phyloP scores from a whole-genome alignment of 2,329 filamentous ascomycete genomes.

The Diaporthe sp. region DNA sequence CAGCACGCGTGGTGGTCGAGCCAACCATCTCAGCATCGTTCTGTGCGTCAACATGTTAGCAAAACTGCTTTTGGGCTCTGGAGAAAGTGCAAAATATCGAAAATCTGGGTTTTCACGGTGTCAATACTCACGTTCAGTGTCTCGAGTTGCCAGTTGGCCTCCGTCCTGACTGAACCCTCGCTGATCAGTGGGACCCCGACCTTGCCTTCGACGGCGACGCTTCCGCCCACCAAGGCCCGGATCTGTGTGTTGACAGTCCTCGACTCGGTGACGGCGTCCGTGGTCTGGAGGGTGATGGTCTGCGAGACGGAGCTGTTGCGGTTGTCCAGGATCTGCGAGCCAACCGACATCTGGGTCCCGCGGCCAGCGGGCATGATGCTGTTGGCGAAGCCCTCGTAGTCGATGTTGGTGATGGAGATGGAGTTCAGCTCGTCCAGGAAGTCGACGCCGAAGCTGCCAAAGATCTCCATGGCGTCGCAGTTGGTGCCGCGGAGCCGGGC shows the following conservation, averaged over 20 bases:
- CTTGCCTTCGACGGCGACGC: slow-evolving; percentile 33
- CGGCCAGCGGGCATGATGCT: slow-evolving; percentile 40
- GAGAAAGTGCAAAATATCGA: background rate
- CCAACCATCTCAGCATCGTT: slow-evolving; percentile 32
- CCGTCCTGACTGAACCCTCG: slow-evolving; percentile 22
- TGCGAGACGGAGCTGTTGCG: slow-evolving; percentile 42
- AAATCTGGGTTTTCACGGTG: background rate
- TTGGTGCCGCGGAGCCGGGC: slow-evolving; percentile 38
- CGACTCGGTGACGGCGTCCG: slow-evolving; percentile 38
- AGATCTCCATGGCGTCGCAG: slow-evolving; percentile 34
- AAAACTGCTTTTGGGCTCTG: background rate
- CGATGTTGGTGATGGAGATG: slow-evolving; percentile 41
- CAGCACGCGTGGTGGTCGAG: slow-evolving; percentile 38
- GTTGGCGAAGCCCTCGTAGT: slow-evolving; percentile 41
- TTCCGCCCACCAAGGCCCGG: slow-evolving; percentile 36
- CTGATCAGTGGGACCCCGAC: slow-evolving; percentile 38
- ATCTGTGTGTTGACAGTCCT: slow-evolving; percentile 36
- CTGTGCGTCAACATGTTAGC: slow-evolving; percentile 10
- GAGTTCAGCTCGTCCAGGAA: slow-evolving; percentile 43
- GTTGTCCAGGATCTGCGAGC: slow-evolving; percentile 43
- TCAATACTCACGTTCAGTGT: slow-evolving; percentile 30
- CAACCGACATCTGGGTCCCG: slow-evolving; percentile 40
- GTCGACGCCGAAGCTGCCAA: slow-evolving; percentile 40
- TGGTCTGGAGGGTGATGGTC: slow-evolving; percentile 40
- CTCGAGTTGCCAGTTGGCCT: slow-evolving; percentile 39